Base-by-base conservation (phyloP, 306 rosid species). In the Pyrus pyrifolia region DNA sequence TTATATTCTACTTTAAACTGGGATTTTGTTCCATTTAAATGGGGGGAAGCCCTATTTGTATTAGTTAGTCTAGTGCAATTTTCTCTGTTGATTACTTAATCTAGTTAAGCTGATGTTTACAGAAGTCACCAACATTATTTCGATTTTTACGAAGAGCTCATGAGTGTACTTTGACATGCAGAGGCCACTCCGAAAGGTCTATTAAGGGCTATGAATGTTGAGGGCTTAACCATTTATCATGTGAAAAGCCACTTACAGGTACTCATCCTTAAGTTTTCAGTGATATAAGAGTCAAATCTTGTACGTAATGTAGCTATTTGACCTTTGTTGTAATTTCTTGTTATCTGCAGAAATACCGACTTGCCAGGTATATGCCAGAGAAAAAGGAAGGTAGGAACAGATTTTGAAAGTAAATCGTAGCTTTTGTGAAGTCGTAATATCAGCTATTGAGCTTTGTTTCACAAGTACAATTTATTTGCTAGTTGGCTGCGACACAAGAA, bases 191-290 rank as follows among this genome's bases (percentile, higher is more conserved):
- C 87, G 38, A 84, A 84, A 72, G 87, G 78, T 42, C 84, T 84
- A 33, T 17, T 84, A 31, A 84, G 74, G 75, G 66, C 30, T n/a
- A 84, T 84, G 87, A 77, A 77, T 17, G 84, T 80, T 49, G 80
- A 80, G 45, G 82, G 82, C 40, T 55, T 84, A 67, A 84, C 87
- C 74, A 84, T 84, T 52, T 84, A 84, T 68, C 87, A 84, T 70
- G 87, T 84, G 74, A 84, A 84, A 70, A 84, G 87, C 61, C 87
- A 84, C 80, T 84, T 84, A 42, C 87, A 84, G 87, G 87, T 84
- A 73, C 18, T 70, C 27, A 17, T 27, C 51, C 76, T 9, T 63
- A 53, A 59, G 52, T 10, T 60, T 63, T 62, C 40, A n/a, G 29
- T 30, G 45, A 55, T 38, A 66, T 66, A 11, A 18, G 33, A 65